These are phyloP conservation scores for Mortierella sp. DNA, from an alignment of 371 early-diverging fungal species.

Conservation along the genomic window DNA sequence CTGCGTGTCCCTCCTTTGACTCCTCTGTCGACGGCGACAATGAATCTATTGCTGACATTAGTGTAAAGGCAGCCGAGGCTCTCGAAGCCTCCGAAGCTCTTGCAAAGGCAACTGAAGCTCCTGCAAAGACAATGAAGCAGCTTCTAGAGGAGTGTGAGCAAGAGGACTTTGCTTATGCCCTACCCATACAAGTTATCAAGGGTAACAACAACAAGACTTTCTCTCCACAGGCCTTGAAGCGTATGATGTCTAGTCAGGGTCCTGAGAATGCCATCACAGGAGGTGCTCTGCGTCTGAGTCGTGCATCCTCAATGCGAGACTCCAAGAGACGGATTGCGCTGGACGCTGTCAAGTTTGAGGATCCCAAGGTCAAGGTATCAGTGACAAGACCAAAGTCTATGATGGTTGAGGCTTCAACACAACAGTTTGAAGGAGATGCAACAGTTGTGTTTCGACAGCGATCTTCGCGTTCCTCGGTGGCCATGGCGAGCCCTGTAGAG, in stretches of 20 bases:
- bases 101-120: conserved; percentile 29
- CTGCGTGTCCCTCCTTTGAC: conserved; percentile 11
- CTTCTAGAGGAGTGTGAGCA: conserved; percentile 31
- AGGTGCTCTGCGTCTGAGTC: conserved; percentile 28
- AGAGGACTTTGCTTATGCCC: conserved; percentile 24
- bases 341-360: conserved; percentile 35
- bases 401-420: neutral
- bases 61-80: neutral
- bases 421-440: conserved; percentile 11
- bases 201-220: conserved; percentile 42
- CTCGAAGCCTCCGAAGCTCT: neutral
- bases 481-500: neutral
- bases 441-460: conserved; percentile 30
- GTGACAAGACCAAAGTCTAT: conserved; percentile 1
- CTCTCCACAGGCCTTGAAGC: conserved; percentile 25
- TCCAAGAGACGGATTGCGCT: conserved; percentile 31
- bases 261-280: neutral
- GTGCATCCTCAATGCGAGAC: conserved; percentile 51
- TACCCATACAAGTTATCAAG: conserved; percentile 3
- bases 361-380: conserved; percentile 3
- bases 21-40: neutral
- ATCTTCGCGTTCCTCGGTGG: conserved; percentile 5
- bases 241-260: conserved; percentile 20
- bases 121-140: conserved; percentile 33
- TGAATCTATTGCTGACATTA: neutral